Base-by-base conservation (phyloP, 2,329 filamentous ascomycete genomes). In the Epichloe glyceriae region DNA sequence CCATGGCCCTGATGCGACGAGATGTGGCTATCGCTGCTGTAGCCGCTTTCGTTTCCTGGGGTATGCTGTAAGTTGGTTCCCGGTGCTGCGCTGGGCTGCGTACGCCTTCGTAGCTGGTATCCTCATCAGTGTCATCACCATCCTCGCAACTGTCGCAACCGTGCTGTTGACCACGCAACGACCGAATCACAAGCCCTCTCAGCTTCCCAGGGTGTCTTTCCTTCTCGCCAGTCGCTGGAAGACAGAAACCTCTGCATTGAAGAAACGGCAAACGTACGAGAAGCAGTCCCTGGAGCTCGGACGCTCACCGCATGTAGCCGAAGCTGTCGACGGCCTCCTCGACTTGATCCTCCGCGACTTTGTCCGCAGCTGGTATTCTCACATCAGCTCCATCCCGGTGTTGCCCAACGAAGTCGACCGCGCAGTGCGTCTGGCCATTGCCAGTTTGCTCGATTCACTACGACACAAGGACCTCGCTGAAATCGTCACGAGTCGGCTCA, bases 341-440 rank as follows among this genome's bases (percentile, higher is more conserved):
- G 79, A 83, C 47, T 72, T 89, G 49, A 79, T 95, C 49, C 68
- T 88, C 56, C 79, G 86, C 56, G 88, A 96, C 64, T 96, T 95
- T 64, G 80, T 98, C 52, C 80, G 78, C 52, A 84, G 83, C 45
- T 98, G 93, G 93, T 97, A 96, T 66, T 77, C 75, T 34, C 79
- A 82, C 61, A 96, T 98, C 62, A 95, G 88, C 70, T 77, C 75
- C 55, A 88, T 85, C 60, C 81, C 84, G 2, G 76, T 79, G 0
- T 98, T 98, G 60, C 74, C 84, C 51, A 85, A 95, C 64, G 85
- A 95, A 67, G 84, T 97, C 52, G 91, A 98, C 66, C 82, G 78
- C 57, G 78, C 82, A 4, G 80, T 96, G 56, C 82, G 93, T 44
- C 70, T 78, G 53, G 88, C 86, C 12, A 68, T 97, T 54, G 72